These are phyloP conservation scores for Sclerospora graminicola DNA, from an alignment of 352 stramenopile genomes.

Conservation along the genomic window DNA sequence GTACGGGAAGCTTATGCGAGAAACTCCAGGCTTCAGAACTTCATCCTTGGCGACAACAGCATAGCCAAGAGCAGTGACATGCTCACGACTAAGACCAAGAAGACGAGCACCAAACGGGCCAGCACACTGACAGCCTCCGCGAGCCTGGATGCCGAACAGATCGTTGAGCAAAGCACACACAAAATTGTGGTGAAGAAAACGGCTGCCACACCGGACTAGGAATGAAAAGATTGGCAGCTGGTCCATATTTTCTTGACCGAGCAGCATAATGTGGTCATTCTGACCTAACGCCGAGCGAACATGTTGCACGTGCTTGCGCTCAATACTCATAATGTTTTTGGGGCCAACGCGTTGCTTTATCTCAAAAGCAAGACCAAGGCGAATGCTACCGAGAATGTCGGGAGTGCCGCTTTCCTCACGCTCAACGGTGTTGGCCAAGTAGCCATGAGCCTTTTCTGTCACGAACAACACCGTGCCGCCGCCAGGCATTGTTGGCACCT, in stretches of 20 bases:
- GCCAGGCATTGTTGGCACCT: constrained; percentile 40
- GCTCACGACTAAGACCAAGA: constrained; percentile 77
- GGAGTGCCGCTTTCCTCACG: constrained; percentile 95
- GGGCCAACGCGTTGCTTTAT: constrained; percentile 72
- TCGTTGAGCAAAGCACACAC: constrained; percentile 96
- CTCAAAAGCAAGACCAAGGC: constrained; percentile 88
- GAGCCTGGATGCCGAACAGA: constrained; percentile 91
- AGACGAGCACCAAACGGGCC: constrained; percentile 90
- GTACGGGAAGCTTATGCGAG: constrained; percentile 89
- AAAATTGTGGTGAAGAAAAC: constrained; percentile 98
- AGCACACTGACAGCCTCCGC: constrained; percentile 71
- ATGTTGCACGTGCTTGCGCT: constrained; percentile 28
- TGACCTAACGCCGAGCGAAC: constrained; percentile 29
- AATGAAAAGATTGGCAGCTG: constrained; percentile 93
- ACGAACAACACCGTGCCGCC: constrained; percentile 48
- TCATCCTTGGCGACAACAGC: constrained; percentile 86
- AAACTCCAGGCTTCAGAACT: constrained; percentile 91
- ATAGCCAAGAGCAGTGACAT: constrained; percentile 63
- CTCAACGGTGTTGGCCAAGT: constrained; percentile 62
- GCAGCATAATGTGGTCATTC: constrained; percentile 75
- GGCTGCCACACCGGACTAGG: constrained; percentile 75
- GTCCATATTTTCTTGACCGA: constrained; percentile 50
- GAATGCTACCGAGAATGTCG: constrained; percentile 91
- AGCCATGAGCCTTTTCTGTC: constrained; percentile 48
- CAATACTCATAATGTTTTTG: constrained; percentile 44